Base-by-base conservation (phyloP, 805 yeast genomes). In the Starmerella cellae region DNA sequence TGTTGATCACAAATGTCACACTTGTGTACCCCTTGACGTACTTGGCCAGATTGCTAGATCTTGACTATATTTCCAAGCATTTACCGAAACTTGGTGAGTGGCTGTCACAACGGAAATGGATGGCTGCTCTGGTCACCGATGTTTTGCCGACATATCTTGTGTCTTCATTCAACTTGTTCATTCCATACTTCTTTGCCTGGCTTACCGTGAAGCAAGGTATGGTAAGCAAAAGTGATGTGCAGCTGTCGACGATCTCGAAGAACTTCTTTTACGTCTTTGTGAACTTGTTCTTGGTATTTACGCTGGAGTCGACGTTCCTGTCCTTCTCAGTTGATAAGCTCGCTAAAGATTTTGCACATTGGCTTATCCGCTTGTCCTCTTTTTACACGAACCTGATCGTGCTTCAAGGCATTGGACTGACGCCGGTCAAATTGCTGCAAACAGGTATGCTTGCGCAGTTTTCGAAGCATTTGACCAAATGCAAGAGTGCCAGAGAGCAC, bases 201-300 rank as follows among this genome's bases (percentile, higher is more conserved):
- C 64, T 88, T 38, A 79, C 96, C 0, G 67, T 76, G 2, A 69
- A 73, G 38, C 98, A 88, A 64, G 97, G 97, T 0, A 82, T 75
- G 54, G 77, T 93, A 0, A 84, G 96, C 5, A 79, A 81, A 54
- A 87, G 94, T 31, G 97, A 91, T 51, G 95, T 82, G 51, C 97
- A 91, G 58, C 63, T 85, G 16, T 80, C 95, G 0, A 74, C 85
- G 20, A 93, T 88, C 2, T 77, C 91, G 22, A 88, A 88, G 62
- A 91, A 91, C 65, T 88, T 87, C 63, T 87, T 91, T 59, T 91
- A 85, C 61, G 81, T 87, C 29, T 91, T 91, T 63, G 94, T 88
- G 49, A 88, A 88, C 60, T 69, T 91, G 71, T 91, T 88, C 57
- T 67, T 88, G 56, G 94, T 88, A 22, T 91, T 91, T 65, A 88